Conservation (phyloP, 1,284 basidiomycete species). For the Cutaneotrichosporon spelunceum region DNA sequence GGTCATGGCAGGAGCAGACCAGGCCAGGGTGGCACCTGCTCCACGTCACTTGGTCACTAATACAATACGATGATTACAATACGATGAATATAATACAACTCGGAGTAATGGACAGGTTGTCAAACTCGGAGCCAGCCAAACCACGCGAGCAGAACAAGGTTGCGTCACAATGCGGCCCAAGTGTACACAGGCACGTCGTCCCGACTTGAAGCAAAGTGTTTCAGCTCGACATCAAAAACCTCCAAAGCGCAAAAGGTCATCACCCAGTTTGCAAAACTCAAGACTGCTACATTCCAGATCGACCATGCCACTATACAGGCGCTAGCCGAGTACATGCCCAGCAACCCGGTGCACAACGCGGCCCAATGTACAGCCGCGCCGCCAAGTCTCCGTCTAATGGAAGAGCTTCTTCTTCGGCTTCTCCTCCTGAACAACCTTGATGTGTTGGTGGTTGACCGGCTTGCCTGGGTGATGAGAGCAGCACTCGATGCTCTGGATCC, state of each 20-base stretch:
- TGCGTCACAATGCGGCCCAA: not conserved
- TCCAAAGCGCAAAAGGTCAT: too few relatives aligned
- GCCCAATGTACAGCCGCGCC: not conserved
- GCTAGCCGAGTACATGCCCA: constrained; percentile 7
- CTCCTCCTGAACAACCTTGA: constrained; percentile 51
- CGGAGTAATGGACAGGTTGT: too few relatives aligned
- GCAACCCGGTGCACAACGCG: not conserved
- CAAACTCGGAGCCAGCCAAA: too few relatives aligned
- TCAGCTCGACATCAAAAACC: too few relatives aligned
- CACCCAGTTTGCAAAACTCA: not conserved
- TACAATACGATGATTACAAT: too few relatives aligned
- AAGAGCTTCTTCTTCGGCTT: constrained; percentile 53
- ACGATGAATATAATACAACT: too few relatives aligned
- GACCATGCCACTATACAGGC: constrained; percentile 4
- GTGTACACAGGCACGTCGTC: not conserved
- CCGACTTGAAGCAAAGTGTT: too few relatives aligned
- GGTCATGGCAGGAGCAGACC: too few relatives aligned
- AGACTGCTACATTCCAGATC: constrained; percentile 8
- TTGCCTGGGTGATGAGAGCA: constrained; percentile 60
- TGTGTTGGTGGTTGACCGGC: constrained; percentile 44
- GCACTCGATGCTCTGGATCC: constrained; percentile 69
- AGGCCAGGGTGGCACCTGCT: too few relatives aligned
- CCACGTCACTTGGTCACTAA: too few relatives aligned
- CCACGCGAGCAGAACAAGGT: not conserved
- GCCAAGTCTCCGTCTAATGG: constrained; percentile 33